Base-by-base conservation (phyloP, 208 protist species). In the Leishmania lainsoni region DNA sequence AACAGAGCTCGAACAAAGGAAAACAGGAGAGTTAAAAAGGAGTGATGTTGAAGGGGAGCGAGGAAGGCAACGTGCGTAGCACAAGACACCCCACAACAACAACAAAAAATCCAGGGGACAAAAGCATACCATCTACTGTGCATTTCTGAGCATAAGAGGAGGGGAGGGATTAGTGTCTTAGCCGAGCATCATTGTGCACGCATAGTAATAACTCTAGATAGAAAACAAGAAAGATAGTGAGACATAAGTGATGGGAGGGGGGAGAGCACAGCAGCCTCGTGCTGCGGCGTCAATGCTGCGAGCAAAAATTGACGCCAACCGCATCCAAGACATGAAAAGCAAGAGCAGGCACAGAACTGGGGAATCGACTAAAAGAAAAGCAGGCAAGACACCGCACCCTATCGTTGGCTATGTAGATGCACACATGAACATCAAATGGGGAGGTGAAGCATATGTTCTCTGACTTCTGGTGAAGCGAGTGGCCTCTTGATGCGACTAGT, bases 1-100 rank as follows among this genome's bases (percentile, higher is more conserved):
- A 78, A 39, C 56, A 56, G 17, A 56, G 52, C 52, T 56, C 52
- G 5, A 61, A 63, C 76, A 42, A 78, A 35, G 63, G 61, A 58
- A 78, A 35, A n/a, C 0, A 52, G 5, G 65, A 56, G 45, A 26
- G 22, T 42, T 14, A 80, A 51, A 73, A n/a, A 81, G 49, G n/a
- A 45, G n/a, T 16, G 35, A 0, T 66, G n/a, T 58, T 22, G 56
- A 77, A 9, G 79, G n/a, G n/a, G 61, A 78, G 79, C 20, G 45
- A 65, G 12, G 39, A 26, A 81, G 32, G 69, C 20, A 29, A 29
- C 4, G 39, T 52, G 26, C 59, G n/a, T 61, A 22, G 63, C n/a
- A n/a, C 45, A 81, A 14, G 26, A 16, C 66, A 14, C 12, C 1
- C 66, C 56, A 73, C 6, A 81, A 45, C 42, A 45, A 45, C 42